These are phyloP conservation scores for Dactylellina parvicollis DNA, from an alignment of 2,329 filamentous ascomycete species.

Conservation along the genomic window DNA sequence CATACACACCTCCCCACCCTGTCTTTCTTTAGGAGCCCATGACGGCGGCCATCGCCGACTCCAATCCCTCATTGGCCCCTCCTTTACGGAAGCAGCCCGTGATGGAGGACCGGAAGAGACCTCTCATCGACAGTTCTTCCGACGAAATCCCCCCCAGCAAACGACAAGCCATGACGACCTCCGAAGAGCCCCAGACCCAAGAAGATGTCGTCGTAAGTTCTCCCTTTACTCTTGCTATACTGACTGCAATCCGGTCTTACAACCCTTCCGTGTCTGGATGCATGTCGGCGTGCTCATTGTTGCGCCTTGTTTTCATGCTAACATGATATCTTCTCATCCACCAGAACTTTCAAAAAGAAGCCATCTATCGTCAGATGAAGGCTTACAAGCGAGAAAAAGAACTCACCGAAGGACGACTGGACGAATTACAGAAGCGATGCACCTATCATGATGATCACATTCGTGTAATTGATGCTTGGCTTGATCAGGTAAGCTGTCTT, in stretches of 20 bases:
- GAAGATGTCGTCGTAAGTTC: constrained; percentile 59
- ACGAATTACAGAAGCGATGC: constrained; percentile 79
- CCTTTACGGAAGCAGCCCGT: constrained; percentile 63
- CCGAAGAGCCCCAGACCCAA: constrained; percentile 58
- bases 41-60: constrained; percentile 54
- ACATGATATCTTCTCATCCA: constrained; percentile 54
- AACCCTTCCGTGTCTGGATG: background rate
- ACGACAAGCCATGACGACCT: constrained; percentile 69
- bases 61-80: constrained; percentile 54
- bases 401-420: constrained; percentile 80
- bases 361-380: constrained; percentile 95
- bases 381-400: constrained; percentile 93
- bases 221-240: background rate
- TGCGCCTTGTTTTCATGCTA: constrained; percentile 29
- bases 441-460: constrained; percentile 92
- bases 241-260: background rate
- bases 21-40: constrained; percentile 45
- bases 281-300: background rate
- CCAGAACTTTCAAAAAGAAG: constrained; percentile 92
- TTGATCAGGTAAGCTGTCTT: constrained; percentile 77
- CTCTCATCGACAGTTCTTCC: constrained; percentile 73
- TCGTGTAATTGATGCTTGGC: constrained; percentile 90
- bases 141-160: constrained; percentile 87
- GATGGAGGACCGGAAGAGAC: constrained; percentile 99
- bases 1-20: constrained; percentile 3